Conservation (phyloP, 345 rosid species). For the Syzygium aqueum region DNA sequence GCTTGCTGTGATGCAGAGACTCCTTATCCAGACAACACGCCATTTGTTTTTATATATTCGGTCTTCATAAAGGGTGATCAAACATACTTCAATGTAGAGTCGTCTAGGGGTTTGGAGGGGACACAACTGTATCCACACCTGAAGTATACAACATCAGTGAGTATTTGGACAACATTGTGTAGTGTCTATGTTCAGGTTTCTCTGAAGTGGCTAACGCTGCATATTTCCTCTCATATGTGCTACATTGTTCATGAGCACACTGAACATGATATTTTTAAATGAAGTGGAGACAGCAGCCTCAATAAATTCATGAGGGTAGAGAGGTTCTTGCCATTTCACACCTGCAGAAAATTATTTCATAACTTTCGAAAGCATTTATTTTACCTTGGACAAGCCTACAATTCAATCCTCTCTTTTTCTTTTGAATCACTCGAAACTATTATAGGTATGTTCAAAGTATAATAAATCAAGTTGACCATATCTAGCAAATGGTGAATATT, state of each 20-base stretch:
- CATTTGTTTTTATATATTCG: constrained; percentile 41
- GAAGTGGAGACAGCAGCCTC: neutral
- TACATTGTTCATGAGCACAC: neutral
- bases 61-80: constrained; percentile 50
- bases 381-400: neutral
- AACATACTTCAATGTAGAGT: constrained; percentile 33
- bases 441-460: neutral
- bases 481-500: neutral
- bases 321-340: neutral
- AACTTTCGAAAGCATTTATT: neutral
- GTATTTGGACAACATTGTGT: constrained; percentile 26
- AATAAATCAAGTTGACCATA: neutral
- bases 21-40: constrained; percentile 40
- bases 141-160: constrained; percentile 32
- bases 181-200: neutral
- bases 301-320: neutral
- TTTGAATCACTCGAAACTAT: neutral
- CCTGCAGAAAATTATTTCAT: neutral
- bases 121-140: constrained; percentile 35
- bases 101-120: constrained; percentile 36
- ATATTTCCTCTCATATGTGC: neutral
- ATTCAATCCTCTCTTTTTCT: neutral
- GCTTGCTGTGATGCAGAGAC: constrained; percentile 33
- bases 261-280: neutral
- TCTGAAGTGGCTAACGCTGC: neutral